Evolutionary conservation across 2,329 filamentous ascomycete species (phyloP), one percentile per base, ranked within the genome.

Genomic region (Scedosporium minutisporum): DNA sequence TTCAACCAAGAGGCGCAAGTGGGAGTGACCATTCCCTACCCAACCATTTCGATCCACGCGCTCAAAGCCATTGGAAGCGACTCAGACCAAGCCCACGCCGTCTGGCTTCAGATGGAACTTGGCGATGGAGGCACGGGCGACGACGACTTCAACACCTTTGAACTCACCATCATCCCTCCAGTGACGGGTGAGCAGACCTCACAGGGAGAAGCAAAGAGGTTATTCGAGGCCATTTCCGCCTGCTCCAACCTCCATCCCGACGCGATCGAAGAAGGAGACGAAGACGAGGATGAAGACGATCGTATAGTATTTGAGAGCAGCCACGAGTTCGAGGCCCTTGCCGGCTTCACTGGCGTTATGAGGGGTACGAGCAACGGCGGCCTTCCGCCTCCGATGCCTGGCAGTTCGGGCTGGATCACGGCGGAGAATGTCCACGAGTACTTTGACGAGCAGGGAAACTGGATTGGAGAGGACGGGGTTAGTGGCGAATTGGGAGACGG

Each of bases 391-490:
- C 83, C 86, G 0, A 83, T 89, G 73, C 88, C 89, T 0, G 89
- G 89, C 1, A 90, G 88, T 59, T 84, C 84, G 0, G 89, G 89
- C 0, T 93, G 90, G 90, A 92, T 97, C 70, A 97, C 93, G 16
- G 89, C 90, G 7, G 93, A 96, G 63, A 97, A 97, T 69, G 87
- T 96, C 72, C 80, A 88, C 66, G 84, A 96, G 67, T 96, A 86
- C 70, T 90, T 95, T 73, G 90, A 95, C 68, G 86, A 83, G 65
- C 82, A 92, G 7, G 91, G 91, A 2, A 92, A 93, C 70, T 93
- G 88, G 83, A 88, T 89, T 66, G 76, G 71, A 2, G 75, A 70
- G 64, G 77, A 67, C 2, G 75, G 75, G 27, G 83, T 79, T 57
- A 33, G 55, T 7, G 60, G 53, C n/a, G 80, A 78, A 62, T 76